These are phyloP conservation scores for Eimeria maxima DNA, from an alignment of 169 alveolate genomes.

Conservation along the genomic window DNA sequence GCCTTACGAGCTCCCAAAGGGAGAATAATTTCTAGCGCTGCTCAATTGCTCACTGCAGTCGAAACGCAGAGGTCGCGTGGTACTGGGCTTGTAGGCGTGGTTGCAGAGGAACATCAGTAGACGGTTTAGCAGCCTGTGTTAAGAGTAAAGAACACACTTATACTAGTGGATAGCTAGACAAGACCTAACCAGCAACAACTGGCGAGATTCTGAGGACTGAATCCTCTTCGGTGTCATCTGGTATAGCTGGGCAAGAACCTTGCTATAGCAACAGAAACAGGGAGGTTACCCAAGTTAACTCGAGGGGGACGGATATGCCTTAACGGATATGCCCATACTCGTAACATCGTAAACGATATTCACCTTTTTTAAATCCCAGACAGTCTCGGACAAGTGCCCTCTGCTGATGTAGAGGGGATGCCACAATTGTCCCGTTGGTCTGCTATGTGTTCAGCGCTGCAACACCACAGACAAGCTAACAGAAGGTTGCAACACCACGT, in stretches of 20 bases:
- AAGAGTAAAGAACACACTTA: neutral
- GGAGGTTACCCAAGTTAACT: too few relatives aligned
- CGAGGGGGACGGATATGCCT: too few relatives aligned
- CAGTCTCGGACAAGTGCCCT: neutral
- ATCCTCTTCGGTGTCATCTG: neutral
- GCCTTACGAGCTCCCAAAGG: neutral
- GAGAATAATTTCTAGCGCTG: neutral
- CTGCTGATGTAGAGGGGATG: too few relatives aligned
- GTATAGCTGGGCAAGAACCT: neutral
- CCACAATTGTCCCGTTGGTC: neutral
- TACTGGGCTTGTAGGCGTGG: neutral
- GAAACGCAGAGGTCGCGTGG: neutral
- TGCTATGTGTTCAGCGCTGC: neutral
- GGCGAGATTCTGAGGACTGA: neutral
- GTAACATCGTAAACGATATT: neutral
- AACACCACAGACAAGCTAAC: neutral
- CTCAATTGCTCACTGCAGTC: neutral
- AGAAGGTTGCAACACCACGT: neutral
- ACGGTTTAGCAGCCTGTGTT: neutral
- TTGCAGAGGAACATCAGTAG: neutral
- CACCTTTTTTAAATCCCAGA: neutral
- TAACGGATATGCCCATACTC: too few relatives aligned
- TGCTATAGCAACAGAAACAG: neutral
- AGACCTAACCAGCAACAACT: neutral
- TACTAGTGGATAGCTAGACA: neutral